Conservation (phyloP, 2,329 filamentous ascomycete genomes). For the Didymella pinodella region DNA sequence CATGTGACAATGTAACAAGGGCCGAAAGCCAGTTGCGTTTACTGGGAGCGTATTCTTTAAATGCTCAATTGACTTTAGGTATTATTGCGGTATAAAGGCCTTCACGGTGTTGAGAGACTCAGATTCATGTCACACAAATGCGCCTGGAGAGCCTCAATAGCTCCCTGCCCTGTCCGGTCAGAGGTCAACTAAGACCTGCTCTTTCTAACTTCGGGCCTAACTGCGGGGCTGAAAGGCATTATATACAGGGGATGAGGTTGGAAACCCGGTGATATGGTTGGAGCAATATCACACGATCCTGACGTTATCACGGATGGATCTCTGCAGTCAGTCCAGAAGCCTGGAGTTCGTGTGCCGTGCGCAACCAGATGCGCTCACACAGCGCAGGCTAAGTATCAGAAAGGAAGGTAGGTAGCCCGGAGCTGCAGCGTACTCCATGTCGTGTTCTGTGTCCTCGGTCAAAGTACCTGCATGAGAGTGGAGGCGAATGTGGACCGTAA, state of each 20-base stretch:
- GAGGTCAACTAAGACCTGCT: background rate
- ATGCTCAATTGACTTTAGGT: background rate
- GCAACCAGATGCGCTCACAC: slow-evolving; percentile 2
- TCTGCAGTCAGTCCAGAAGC: slow-evolving; percentile 2
- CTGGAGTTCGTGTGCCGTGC: slow-evolving; percentile 8
- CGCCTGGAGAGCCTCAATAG: background rate
- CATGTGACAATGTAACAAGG: background rate
- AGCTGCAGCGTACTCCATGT: slow-evolving; percentile 8
- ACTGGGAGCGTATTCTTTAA: background rate
- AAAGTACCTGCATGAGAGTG: slow-evolving; percentile 17
- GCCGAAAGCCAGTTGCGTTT: background rate
- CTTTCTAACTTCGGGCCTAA: background rate
- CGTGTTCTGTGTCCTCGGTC: slow-evolving; percentile 10
- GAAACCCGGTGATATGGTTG: background rate
- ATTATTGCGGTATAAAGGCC: background rate
- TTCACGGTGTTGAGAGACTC: background rate
- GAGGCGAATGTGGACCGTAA: slow-evolving; percentile 9
- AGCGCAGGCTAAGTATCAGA: slow-evolving; percentile 3
- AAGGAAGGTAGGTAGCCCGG: slow-evolving; percentile 19
- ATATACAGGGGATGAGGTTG: background rate
- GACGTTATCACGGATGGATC: background rate
- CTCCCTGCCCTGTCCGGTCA: background rate
- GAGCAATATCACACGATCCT: slow-evolving; percentile 4
- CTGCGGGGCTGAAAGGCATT: background rate
- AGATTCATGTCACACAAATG: background rate